A percentile compares a stretch with the other conserved stretches of the same genome.
phyloP scores from a whole-genome alignment of 164 flowering plant species.

The Aristolochia contorta region DNA sequence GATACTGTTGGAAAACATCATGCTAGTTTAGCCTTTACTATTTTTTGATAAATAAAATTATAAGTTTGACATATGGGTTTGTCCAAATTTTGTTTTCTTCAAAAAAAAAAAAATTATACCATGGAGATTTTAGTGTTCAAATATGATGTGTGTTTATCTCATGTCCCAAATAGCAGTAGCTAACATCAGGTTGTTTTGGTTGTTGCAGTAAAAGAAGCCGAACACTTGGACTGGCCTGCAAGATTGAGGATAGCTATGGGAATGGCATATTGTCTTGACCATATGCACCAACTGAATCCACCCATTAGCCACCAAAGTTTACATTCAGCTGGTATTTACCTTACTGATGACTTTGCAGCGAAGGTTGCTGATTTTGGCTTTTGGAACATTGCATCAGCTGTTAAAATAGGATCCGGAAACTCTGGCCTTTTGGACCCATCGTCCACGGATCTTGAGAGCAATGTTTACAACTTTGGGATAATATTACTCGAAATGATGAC shows the following conservation, averaged over 20 bases:
- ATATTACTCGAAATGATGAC: constrained; percentile 55
- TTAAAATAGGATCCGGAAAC: constrained; percentile 25
- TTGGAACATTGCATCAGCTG: constrained; percentile 28
- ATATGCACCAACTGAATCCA: constrained; percentile 62
- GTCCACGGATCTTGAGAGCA: constrained; percentile 27
- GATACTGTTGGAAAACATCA: too few relatives aligned
- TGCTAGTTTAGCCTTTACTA: too few relatives aligned
- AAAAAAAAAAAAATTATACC: too few relatives aligned
- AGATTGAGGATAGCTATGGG: constrained; percentile 71
- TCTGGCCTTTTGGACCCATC: constrained; percentile 18
- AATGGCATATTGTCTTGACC: constrained; percentile 65
- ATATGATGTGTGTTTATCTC: background rate
- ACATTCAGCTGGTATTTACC: constrained; percentile 43
- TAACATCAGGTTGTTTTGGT: constrained; percentile 4
- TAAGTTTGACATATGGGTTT: too few relatives aligned
- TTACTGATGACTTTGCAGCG: constrained; percentile 80
- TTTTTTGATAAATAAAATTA: too few relatives aligned
- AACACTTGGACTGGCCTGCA: constrained; percentile 62
- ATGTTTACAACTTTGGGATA: constrained; percentile 52
- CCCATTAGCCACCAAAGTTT: constrained; percentile 41
- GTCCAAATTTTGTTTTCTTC: too few relatives aligned
- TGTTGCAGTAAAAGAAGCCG: constrained; percentile 64
- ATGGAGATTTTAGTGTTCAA: background rate
- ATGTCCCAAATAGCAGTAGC: background rate
- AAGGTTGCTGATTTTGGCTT: constrained; percentile 56